A percentile compares a stretch with the other conserved stretches of the same genome.
These are phyloP conservation scores for Miscanthus sacchariflorus DNA, from an alignment of 202 grass and related monocot genomes.

Conservation along the genomic window DNA sequence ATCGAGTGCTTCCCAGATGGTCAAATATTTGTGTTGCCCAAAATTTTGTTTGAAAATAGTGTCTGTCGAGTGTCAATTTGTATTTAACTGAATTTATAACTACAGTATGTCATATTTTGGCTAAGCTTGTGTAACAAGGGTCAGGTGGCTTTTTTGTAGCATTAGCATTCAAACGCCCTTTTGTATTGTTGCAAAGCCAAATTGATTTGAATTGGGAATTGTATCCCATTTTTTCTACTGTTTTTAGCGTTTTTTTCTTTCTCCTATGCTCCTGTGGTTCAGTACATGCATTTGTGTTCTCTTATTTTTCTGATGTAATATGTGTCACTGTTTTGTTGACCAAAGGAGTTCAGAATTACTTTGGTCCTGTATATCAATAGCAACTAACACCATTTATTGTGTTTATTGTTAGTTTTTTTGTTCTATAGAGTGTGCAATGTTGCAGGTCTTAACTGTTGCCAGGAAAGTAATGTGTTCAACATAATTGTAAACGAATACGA, in stretches of 20 bases:
- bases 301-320: background rate
- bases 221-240: too few relatives aligned
- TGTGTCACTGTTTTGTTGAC: too few relatives aligned
- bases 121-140: background rate
- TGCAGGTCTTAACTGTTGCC: conserved; percentile 6
- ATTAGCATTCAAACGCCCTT: background rate
- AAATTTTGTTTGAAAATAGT: background rate
- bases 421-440: background rate
- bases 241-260: background rate
- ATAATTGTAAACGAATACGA: background rate
- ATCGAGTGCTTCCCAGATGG: background rate
- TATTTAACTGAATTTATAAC: background rate
- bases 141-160: too few relatives aligned
- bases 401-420: background rate
- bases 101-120: background rate
- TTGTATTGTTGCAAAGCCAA: background rate
- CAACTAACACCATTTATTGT: background rate
- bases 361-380: background rate
- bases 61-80: background rate
- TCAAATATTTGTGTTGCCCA: background rate
- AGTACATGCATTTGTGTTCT: background rate
- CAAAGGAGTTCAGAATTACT: background rate
- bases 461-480: background rate
- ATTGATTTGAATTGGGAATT: background rate
- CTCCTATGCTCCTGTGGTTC: background rate